A percentile compares a stretch with the other conserved stretches of the same genome.
These are phyloP conservation scores for Turritis glabra DNA, from an alignment of 345 rosid genomes.

Conservation along the genomic window DNA sequence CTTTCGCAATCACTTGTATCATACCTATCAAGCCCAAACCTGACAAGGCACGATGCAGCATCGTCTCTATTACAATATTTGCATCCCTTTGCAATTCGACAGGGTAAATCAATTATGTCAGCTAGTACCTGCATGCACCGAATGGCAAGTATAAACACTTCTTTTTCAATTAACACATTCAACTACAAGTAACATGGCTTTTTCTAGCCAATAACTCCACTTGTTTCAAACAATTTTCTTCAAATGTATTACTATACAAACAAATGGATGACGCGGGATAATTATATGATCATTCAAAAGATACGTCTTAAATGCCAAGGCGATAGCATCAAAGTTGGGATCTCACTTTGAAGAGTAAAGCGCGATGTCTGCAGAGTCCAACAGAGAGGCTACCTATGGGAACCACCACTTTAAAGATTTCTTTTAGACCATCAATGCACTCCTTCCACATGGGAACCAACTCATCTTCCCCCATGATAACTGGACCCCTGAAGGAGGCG, in stretches of 20 bases:
- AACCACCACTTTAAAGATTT: conserved; percentile 79
- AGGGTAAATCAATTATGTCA: conserved; percentile 88
- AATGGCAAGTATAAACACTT: conserved; percentile 5
- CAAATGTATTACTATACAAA: conserved; percentile 7
- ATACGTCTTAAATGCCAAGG: background rate
- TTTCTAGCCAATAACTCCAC: conserved; percentile 12
- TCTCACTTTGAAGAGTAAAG: conserved; percentile 92
- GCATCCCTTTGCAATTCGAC: conserved; percentile 99
- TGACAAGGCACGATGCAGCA: conserved; percentile 97
- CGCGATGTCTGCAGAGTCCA: conserved; percentile 98
- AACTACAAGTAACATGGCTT: background rate
- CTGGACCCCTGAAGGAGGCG: conserved; percentile 61
- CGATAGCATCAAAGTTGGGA: conserved; percentile 20
- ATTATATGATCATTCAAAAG: background rate
- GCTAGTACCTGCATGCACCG: conserved; percentile 76
- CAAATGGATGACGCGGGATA: background rate
- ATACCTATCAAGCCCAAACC: conserved; percentile 92
- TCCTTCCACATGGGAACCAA: conserved; percentile 73
- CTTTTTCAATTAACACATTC: background rate
- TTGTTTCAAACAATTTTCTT: background rate
- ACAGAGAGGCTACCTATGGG: conserved; percentile 88
- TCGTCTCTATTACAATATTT: conserved; percentile 82
- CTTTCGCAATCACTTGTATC: conserved; percentile 16
- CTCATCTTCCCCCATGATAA: conserved; percentile 64
- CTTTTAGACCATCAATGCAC: conserved; percentile 77